A percentile compares a stretch with the other conserved stretches of the same genome.
Evolutionary conservation across 441 rosid genomes (phyloP).

Genomic region (Theobroma grandiflorum): DNA sequence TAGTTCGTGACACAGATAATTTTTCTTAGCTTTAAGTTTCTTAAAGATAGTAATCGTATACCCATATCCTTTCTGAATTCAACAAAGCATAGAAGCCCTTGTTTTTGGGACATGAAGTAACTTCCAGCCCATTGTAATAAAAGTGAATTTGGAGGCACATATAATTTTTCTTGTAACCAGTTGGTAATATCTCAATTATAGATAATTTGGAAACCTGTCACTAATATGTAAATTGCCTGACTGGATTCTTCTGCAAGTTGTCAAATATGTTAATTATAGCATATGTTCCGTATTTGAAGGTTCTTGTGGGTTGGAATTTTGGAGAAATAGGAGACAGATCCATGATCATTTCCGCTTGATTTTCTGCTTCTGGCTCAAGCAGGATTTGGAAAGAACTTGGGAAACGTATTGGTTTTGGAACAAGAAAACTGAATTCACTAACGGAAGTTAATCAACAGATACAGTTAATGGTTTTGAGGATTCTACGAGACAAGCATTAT

Average conservation of each 20-base stretch:
- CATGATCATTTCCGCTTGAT: not conserved
- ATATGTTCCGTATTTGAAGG: not conserved
- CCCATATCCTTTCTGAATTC: not conserved
- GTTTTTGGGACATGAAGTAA: not conserved
- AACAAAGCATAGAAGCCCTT: not conserved
- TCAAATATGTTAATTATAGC: not conserved
- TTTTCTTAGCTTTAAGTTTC: slow-evolving; percentile 17
- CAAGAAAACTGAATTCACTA: not conserved
- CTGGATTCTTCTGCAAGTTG: not conserved
- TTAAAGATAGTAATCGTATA: not conserved
- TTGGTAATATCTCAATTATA: not conserved
- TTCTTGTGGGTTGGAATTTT: not conserved
- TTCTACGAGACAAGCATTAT: not conserved
- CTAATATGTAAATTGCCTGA: not conserved
- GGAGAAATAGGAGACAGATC: not conserved
- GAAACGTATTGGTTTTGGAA: not conserved
- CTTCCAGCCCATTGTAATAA: not conserved
- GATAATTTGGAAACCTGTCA: not conserved
- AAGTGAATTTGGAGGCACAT: not conserved
- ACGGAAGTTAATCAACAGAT: not conserved
- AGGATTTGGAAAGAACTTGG: not conserved
- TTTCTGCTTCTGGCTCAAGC: not conserved
- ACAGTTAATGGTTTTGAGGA: not conserved
- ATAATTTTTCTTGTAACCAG: not conserved
- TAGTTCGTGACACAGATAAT: slow-evolving; percentile 57